Conservation (phyloP, 2,329 filamentous ascomycete species). For the Blastomyces percursus region DNA sequence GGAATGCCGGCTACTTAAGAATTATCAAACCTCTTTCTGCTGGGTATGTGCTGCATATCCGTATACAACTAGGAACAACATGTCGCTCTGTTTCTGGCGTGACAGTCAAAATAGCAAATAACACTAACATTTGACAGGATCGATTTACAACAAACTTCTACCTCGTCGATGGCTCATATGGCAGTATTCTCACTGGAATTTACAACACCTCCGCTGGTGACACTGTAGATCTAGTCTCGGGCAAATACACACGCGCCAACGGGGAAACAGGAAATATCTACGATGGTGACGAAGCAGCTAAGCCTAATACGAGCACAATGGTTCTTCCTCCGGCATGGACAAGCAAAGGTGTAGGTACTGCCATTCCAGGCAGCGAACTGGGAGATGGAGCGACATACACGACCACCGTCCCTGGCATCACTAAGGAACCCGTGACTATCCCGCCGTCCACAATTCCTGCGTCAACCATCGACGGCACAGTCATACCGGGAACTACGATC, state of each 20-base stretch:
- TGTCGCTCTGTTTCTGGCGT: not conserved
- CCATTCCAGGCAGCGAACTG: slow-evolving; percentile 36
- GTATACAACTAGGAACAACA: not conserved
- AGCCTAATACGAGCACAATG: slow-evolving; percentile 37
- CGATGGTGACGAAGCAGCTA: slow-evolving; percentile 23
- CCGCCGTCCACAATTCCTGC: not conserved
- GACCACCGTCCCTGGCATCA: not conserved
- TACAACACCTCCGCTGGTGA: slow-evolving; percentile 32
- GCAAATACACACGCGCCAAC: slow-evolving; percentile 32
- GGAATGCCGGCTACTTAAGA: slow-evolving; percentile 33
- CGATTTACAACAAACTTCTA: slow-evolving; percentile 43
- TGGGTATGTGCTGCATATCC: slow-evolving; percentile 23
- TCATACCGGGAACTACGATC: slow-evolving; percentile 8
- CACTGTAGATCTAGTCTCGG: slow-evolving; percentile 35
- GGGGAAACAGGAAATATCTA: slow-evolving; percentile 39
- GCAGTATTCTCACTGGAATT: slow-evolving; percentile 35
- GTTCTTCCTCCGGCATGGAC: slow-evolving; percentile 38
- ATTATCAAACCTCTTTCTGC: slow-evolving; percentile 38
- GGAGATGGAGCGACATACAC: slow-evolving; percentile 19
- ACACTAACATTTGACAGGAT: slow-evolving; percentile 23
- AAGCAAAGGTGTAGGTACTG: slow-evolving; percentile 35
- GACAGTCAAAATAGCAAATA: not conserved
- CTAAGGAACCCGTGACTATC: not conserved
- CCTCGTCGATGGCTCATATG: slow-evolving; percentile 38
- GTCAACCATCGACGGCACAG: slow-evolving; percentile 4